Conservation (phyloP, 768 basidiomycete genomes). For the Cystobasidium ongulense region DNA sequence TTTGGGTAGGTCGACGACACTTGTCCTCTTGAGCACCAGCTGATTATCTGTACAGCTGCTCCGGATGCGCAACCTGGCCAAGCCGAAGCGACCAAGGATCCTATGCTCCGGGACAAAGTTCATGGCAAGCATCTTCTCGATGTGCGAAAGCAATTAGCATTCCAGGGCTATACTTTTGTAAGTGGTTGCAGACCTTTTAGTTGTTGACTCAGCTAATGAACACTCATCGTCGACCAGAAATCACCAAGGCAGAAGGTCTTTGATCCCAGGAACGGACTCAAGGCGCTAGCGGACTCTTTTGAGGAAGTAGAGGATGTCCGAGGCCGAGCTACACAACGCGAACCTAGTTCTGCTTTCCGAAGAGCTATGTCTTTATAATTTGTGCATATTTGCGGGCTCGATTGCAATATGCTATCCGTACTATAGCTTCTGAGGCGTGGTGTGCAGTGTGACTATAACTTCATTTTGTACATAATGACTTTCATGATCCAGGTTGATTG, state of each 20-base stretch:
- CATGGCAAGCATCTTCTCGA: constrained; percentile 80
- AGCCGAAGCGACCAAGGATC: constrained; percentile 74
- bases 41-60: constrained; percentile 55
- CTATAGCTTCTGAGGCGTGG: background rate
- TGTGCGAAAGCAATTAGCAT: constrained; percentile 81
- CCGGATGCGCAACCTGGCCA: constrained; percentile 64
- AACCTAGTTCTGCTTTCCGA: constrained; percentile 22
- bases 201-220: background rate
- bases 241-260: constrained; percentile 16
- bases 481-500: no score
- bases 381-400: no score
- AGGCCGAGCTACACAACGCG: constrained; percentile 13
- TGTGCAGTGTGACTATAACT: no score
- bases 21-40: background rate
- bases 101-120: constrained; percentile 70
- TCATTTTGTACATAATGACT: no score
- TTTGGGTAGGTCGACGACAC: constrained; percentile 37
- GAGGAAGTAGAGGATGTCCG: constrained; percentile 13
- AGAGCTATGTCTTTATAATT: constrained; percentile 26
- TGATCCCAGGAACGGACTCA: constrained; percentile 8
- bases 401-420: no score
- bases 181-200: background rate
- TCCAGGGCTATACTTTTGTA: constrained; percentile 48
- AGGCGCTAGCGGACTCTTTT: background rate
- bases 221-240: background rate